Base-by-base conservation (phyloP, 306 rosid species). In the Hippophae gyantsensis region DNA sequence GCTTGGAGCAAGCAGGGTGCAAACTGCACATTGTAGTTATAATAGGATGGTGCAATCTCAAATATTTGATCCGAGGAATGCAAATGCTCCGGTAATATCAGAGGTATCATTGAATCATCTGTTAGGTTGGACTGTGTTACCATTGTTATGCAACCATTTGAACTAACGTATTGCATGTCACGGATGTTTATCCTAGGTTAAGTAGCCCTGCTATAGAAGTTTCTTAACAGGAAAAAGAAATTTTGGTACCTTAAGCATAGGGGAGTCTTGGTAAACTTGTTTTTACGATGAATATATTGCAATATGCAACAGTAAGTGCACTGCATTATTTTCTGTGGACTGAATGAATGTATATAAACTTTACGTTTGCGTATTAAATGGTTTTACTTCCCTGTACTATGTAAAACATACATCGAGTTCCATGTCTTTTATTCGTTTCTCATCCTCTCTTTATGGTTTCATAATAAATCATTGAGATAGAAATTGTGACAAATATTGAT, bases 1-100 rank as follows among this genome's bases (percentile, higher is more conserved):
- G 60, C 61, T 55, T 51, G 73, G 76, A 58, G 56, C 25, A 41
- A 27, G 48, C 26, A 62, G 71, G 59, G 38, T 42, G 56, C 76
- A 49, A 55, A 18, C 40, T 62, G 11, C 71, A 23, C 58, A 23
- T 45, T 58, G 72, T 46, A 46, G 59, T 7, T 62, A 41, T 70
- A 52, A 54, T 54, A 54, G 63, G 6, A 42, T 57, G 56, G 54
- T 46, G 27, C 71, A 70, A 62, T 55, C 61, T 65, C 69, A 56
- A 57, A 48, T 55, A 48, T 50, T 50, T 45, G 46, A 56, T 69
- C 72, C 10, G 61, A 56, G 26, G 13, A 25, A 58, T 45, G 23
- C 54, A 43, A 58, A 45, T 42, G 13, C 57, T 55, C 38, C 3
- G 48, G 48, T 38, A 40, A 52, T 62, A 3, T 50, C 14, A 10